Evolutionary conservation across 208 protist genomes (phyloP).

Genomic region (Phytomonas serpens): DNA sequence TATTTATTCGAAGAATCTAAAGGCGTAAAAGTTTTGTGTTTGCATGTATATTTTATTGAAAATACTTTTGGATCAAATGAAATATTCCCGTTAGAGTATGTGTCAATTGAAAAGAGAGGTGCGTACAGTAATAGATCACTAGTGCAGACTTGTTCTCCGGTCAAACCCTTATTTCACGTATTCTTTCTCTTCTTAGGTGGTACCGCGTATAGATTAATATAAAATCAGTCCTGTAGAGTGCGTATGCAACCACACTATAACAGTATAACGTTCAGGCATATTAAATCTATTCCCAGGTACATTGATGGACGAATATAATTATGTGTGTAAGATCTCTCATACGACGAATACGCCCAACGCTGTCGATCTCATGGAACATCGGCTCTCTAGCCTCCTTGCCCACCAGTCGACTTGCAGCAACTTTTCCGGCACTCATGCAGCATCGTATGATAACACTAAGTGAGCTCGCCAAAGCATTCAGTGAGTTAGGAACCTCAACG

Average conservation of each 20-base stretch:
- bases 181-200: background rate
- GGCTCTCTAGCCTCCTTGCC: background rate
- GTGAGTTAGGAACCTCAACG: background rate
- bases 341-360: background rate
- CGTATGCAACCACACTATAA: background rate
- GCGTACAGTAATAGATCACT: background rate
- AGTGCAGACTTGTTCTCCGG: background rate
- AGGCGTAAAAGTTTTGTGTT: background rate
- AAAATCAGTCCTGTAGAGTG: background rate
- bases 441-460: constrained; percentile 6
- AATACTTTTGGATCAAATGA: background rate
- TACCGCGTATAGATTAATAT: background rate
- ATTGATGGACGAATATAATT: background rate
- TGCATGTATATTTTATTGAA: background rate
- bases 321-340: background rate
- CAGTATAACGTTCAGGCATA: background rate
- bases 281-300: background rate
- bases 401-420: background rate
- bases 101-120: background rate
- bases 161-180: background rate
- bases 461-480: background rate
- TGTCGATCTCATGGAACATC: background rate
- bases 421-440: constrained; percentile 2
- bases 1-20: background rate
- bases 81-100: background rate